Evolutionary conservation across 345 rosid species (phyloP).

Genomic region (Gossypium stocksii): DNA sequence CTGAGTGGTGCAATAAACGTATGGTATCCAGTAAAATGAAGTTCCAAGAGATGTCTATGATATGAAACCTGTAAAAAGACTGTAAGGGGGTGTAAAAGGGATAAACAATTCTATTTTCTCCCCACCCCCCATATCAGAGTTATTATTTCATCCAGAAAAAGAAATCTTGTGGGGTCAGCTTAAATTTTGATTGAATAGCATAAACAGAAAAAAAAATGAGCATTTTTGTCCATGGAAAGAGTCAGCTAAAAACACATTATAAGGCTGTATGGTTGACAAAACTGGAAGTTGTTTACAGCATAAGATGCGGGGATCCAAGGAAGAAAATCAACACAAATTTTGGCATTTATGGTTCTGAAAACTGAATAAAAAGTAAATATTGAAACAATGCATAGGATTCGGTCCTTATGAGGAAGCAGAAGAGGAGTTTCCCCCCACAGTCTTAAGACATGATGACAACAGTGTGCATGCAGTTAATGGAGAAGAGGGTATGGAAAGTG

Average conservation of each 20-base stretch:
- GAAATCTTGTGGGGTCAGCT: background rate
- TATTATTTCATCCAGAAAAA: background rate
- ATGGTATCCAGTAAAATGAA: background rate
- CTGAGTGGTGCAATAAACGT: background rate
- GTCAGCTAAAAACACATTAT: background rate
- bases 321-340: background rate
- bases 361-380: conserved; percentile 4
- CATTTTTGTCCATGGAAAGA: background rate
- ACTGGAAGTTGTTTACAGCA: background rate
- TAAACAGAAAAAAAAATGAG: background rate
- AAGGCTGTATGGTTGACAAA: background rate
- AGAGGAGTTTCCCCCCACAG: background rate
- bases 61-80: background rate
- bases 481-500: background rate
- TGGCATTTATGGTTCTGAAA: background rate
- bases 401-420: background rate
- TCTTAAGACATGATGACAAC: background rate
- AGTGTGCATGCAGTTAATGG: background rate
- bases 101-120: background rate
- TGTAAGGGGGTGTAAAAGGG: too few species aligned
- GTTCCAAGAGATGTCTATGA: background rate
- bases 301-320: background rate
- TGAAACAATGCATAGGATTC: conserved; percentile 20
- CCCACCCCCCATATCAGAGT: background rate
- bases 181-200: background rate